phyloP scores from a whole-genome alignment of 805 yeast genomes.

The Hanseniaspora guilliermondii region DNA sequence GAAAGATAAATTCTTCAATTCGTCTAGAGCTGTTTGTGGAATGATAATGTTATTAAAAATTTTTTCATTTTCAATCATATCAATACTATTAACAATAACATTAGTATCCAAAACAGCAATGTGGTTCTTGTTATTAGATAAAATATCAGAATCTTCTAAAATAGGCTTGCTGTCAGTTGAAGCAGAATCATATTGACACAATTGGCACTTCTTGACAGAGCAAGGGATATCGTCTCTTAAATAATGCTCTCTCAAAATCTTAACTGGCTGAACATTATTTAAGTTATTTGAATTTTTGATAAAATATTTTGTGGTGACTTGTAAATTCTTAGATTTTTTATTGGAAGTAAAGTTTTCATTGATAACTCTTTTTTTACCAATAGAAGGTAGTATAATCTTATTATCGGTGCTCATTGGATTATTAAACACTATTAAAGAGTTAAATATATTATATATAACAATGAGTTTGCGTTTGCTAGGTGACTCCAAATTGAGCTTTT shows the following conservation, averaged over 20 bases:
- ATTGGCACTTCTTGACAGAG: slow-evolving; percentile 54
- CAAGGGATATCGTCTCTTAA: slow-evolving; percentile 88
- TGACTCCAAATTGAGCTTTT: no score
- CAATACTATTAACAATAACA: slow-evolving; percentile 77
- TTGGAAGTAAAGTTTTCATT: background rate
- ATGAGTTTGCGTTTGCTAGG: no score
- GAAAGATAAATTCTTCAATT: slow-evolving; percentile 73
- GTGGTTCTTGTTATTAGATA: slow-evolving; percentile 39
- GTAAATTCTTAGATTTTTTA: slow-evolving; percentile 4
- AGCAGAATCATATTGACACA: slow-evolving; percentile 47
- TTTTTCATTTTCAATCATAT: slow-evolving; percentile 62
- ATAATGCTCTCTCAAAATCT: slow-evolving; percentile 88
- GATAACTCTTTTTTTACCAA: slow-evolving; percentile 11
- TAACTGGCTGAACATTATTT: slow-evolving; percentile 28
- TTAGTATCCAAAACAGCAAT: slow-evolving; percentile 81
- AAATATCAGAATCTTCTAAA: slow-evolving; percentile 52
- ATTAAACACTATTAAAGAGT: no score
- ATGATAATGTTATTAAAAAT: slow-evolving; percentile 80
- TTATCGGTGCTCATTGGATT: background rate
- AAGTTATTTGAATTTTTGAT: slow-evolving; percentile 4
- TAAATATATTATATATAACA: no score
- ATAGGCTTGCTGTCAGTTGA: slow-evolving; percentile 46
- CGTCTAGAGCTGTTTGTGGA: slow-evolving; percentile 93
- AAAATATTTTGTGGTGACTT: slow-evolving; percentile 11
- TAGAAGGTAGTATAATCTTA: background rate